Conservation (phyloP, 1,284 basidiomycete genomes). For the Ceratobasidium sp. region DNA sequence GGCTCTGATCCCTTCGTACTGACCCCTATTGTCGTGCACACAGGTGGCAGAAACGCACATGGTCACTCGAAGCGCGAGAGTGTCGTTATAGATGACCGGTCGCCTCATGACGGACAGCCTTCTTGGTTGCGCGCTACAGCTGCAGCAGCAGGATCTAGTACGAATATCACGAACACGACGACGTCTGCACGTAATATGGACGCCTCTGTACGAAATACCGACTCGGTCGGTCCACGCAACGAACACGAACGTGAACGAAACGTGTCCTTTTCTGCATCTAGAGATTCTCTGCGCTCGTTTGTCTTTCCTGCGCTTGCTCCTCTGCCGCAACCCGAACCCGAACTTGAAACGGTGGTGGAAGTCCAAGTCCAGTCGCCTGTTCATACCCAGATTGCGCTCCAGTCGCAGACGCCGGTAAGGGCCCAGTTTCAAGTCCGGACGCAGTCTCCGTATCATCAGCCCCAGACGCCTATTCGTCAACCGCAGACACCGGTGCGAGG, state of each 20-base stretch:
- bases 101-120: slow-evolving; percentile 9
- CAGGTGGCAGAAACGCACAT: neutral
- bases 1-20: neutral
- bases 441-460: neutral
- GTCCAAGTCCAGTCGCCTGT: neutral
- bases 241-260: slow-evolving; percentile 13
- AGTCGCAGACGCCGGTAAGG: neutral
- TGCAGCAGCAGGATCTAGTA: neutral
- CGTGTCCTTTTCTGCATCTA: neutral
- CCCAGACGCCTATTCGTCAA: neutral
- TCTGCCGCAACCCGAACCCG: neutral
- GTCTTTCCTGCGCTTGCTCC: neutral
- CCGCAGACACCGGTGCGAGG: neutral
- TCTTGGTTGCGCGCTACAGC: neutral
- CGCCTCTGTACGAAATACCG: neutral
- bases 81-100: slow-evolving; percentile 22
- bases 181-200: neutral
- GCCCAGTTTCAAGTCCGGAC: neutral
- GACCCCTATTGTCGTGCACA: neutral
- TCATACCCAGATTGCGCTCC: neutral
- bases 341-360: neutral
- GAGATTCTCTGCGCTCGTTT: slow-evolving; percentile 15
- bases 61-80: neutral
- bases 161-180: neutral
- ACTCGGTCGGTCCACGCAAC: neutral